Evolutionary conservation across 768 basidiomycete genomes (phyloP).

Genomic region (Amanita subjunquillea): DNA sequence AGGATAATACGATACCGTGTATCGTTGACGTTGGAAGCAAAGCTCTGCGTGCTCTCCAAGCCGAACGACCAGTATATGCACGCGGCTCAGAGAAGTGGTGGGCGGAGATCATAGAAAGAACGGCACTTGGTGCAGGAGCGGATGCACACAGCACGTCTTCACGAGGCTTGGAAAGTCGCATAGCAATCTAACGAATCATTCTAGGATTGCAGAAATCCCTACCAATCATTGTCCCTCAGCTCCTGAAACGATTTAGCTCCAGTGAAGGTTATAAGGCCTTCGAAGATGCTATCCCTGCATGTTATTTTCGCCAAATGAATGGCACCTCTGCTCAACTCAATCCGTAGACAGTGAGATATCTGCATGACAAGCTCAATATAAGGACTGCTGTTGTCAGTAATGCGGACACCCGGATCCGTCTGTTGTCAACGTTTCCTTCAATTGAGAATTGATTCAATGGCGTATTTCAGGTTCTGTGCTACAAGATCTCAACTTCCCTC

Average conservation of each 20-base stretch:
- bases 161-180: background rate
- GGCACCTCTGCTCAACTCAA: background rate
- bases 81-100: conserved; percentile 57
- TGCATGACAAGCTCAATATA: conserved; percentile 33
- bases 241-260: conserved; percentile 64
- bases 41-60: conserved; percentile 40
- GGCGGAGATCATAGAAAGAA: conserved; percentile 65
- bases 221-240: conserved; percentile 41
- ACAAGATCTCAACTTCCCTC: conserved; percentile 46
- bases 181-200: background rate
- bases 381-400: conserved; percentile 60
- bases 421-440: background rate
- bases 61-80: conserved; percentile 47
- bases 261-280: conserved; percentile 50
- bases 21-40: background rate
- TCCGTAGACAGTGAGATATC: conserved; percentile 27
- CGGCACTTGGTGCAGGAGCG: conserved; percentile 69
- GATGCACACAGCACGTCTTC: conserved; percentile 36
- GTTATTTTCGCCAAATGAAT: conserved; percentile 9
- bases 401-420: conserved; percentile 64
- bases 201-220: conserved; percentile 47
- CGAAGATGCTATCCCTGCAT: conserved; percentile 21
- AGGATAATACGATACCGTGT: background rate
- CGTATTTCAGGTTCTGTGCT: conserved; percentile 33
- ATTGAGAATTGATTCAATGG: background rate